These are phyloP conservation scores for Pascua guehoae DNA, from an alignment of 1,284 basidiomycete species.

Conservation along the genomic window DNA sequence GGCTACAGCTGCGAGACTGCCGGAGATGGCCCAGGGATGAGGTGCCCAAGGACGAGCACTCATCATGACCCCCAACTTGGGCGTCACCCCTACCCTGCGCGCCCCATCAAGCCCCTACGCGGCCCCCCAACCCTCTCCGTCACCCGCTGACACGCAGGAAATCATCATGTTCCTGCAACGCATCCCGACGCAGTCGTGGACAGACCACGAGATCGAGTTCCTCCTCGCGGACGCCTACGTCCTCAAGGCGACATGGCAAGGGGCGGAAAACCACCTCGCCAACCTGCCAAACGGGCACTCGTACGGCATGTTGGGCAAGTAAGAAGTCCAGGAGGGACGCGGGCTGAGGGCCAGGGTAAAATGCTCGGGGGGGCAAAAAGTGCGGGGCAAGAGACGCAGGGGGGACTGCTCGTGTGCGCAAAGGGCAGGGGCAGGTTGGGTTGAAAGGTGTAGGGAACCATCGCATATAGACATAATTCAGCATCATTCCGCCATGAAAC, in stretches of 20 bases:
- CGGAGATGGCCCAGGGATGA: too few species aligned
- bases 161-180: slow-evolving; percentile 99
- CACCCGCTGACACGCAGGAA: slow-evolving; percentile 56
- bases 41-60: too few species aligned
- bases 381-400: not conserved
- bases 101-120: too few species aligned
- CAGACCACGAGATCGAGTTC: slow-evolving; percentile 91
- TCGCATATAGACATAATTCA: not conserved
- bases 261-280: slow-evolving; percentile 82
- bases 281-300: slow-evolving; percentile 31
- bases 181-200: slow-evolving; percentile 90
- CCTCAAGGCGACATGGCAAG: slow-evolving; percentile 87
- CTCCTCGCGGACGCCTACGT: slow-evolving; percentile 95
- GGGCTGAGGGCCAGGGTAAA: not conserved
- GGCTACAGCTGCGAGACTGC: too few species aligned
- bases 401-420: not conserved
- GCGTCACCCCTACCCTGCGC: too few species aligned
- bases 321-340: not conserved
- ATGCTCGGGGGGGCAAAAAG: not conserved
- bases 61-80: not conserved
- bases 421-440: not conserved
- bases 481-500: too few species aligned
- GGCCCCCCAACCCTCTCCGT: slow-evolving; percentile 15
- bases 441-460: not conserved
- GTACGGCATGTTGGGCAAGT: slow-evolving; percentile 44